Evolutionary conservation across 2,329 filamentous ascomycete genomes (phyloP).

Genomic region (Colletotrichum kahawae): DNA sequence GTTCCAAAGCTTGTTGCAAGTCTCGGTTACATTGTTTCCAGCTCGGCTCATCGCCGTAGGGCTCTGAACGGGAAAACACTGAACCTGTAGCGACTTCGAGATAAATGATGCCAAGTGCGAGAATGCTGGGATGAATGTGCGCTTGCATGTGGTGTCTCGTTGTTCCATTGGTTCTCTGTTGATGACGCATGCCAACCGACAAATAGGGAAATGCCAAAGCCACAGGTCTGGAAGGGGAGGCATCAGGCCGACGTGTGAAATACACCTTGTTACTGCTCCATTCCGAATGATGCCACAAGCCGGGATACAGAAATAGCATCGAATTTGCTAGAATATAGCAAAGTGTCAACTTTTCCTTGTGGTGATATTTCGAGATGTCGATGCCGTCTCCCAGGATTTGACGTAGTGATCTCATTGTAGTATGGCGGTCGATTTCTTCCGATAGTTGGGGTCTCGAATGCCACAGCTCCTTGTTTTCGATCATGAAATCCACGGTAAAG

Average conservation of each 20-base stretch:
- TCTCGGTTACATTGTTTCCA: neutral
- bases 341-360: neutral
- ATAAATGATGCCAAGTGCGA: neutral
- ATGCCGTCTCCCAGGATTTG: neutral
- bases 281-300: neutral
- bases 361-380: neutral
- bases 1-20: neutral
- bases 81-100: neutral
- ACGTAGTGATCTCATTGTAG: neutral
- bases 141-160: neutral
- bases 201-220: neutral
- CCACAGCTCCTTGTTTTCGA: neutral
- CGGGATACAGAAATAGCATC: neutral
- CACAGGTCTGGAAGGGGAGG: neutral
- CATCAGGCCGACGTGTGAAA: neutral
- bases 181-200: neutral
- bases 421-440: neutral
- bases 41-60: too few species aligned
- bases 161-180: neutral
- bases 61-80: neutral
- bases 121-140: neutral
- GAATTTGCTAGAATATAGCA: neutral
- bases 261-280: neutral
- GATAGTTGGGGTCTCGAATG: neutral
- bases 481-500: neutral